Base-by-base conservation (phyloP, 2,329 filamentous ascomycete species). In the Malbranchea zuffiana region DNA sequence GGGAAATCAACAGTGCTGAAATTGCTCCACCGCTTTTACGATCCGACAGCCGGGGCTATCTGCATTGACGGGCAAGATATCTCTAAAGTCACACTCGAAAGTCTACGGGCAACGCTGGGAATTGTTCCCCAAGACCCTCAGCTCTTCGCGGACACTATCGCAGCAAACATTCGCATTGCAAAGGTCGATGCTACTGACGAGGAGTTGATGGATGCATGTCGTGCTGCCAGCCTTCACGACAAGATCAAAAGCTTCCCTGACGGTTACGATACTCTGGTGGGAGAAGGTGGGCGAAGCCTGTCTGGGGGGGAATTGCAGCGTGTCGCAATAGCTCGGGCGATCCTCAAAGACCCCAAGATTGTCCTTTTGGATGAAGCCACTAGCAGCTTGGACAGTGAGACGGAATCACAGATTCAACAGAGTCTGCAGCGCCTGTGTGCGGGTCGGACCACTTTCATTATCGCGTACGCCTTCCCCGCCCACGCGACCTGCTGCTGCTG, bases 121-220 rank as follows among this genome's bases (percentile, higher is more conserved):
- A 65, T 78, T 7, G 77, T 80, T 0, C 75, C 76, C 2, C 72
- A 82, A 52, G 72, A 78, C 41, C 69, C 75, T 0, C 61, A 68
- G 0, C 59, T 81, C 6, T 80, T 82, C 60, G 77, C 80, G 49
- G 66, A 68, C 20, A 71, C 71, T 1, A 68, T 82, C 28, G 65
- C 74, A 48, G 69, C 79, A 12, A 82, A 81, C 47, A 59, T 82
- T 15, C 66, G 67, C 2, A 81, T 80, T 52, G 74, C 72, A 1
- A 66, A 69, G 5, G 66, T 73, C 1, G 63, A 68, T 10, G 74
- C 75, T 1, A 74, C 69, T 0, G 69, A 78, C 26, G 66, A 66
- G 4, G 71, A 80, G 15, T 66, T 78, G 28, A 61, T 69, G 31
- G 68, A 67, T 2, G 77, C 76, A 0, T 79, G 75, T 49, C 66